Base-by-base conservation (phyloP, 257 asterid species). In the Phtheirospermum japonicum region DNA sequence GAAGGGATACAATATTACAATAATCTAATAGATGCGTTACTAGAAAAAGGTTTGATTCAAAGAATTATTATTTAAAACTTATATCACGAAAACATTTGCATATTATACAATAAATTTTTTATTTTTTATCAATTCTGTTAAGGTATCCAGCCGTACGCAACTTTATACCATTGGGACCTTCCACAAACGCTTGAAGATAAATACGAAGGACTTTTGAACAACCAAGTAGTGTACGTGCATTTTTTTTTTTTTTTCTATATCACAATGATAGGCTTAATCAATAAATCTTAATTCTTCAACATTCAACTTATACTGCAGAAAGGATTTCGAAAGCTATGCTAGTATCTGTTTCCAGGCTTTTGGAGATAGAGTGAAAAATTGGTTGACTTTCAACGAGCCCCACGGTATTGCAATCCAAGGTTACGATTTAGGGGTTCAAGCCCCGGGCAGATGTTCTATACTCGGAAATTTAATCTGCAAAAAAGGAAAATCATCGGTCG, bases 351-450 rank as follows among this genome's bases (percentile, higher is more conserved):
- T 87, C 75, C 34, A 80, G 72, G 88, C 82, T 2, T 85, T 87
- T 59, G 97, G 97, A 19, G 84, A 87, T 57, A 75, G 95, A 74
- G 97, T 86, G 52, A 89, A 86, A 65, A 69, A 85, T 58, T 90
- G 95, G 97, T 79, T 87, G 54, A 90, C 95, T n/a, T 87, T 90
- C 84, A 90, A 90, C 16, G 97, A 90, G 83, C 97, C 96, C 19
- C 93, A 77, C 4, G 94, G 94, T 26, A 78, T 85, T 14, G 79
- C 96, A 14, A 87, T 90, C 71, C 84, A 77, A 77, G 95, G 97
- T 28, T 83, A 83, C 51, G 90, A 85, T 61, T 67, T 71, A 1
- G 96, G 97, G 6, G 59, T 90, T 73, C 96, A 90, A 80, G 97
- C 97, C 23, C 97, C 95, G 0, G 97, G 97, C 11, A 79, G 97